phyloP scores from a whole-genome alignment of 768 basidiomycete species.

The Boletellus ananas region DNA sequence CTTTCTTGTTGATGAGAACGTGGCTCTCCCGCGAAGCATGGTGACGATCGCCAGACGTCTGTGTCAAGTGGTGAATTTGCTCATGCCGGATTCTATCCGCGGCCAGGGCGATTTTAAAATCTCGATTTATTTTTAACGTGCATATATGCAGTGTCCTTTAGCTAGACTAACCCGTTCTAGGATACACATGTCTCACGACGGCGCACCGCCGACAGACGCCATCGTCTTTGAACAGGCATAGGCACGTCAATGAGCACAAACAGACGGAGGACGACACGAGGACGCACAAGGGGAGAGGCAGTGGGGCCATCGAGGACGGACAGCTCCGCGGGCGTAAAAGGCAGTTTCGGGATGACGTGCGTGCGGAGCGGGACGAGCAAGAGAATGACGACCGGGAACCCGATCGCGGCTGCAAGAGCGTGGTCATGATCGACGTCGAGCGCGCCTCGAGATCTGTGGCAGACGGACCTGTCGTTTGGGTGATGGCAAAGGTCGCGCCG shows the following conservation, averaged over 20 bases:
- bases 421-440: too few relatives aligned
- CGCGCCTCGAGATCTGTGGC: too few relatives aligned
- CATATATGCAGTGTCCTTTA: background rate
- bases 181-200: conserved; percentile 1
- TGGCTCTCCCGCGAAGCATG: too few relatives aligned
- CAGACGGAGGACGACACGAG: background rate
- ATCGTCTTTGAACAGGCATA: conserved; percentile 32
- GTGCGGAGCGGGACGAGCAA: conserved; percentile 75
- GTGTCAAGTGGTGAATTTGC: too few relatives aligned
- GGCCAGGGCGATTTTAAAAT: too few relatives aligned
- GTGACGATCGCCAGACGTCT: too few relatives aligned
- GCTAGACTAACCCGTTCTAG: too few relatives aligned
- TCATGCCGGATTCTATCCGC: too few relatives aligned
- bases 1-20: too few relatives aligned
- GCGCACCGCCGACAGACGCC: conserved; percentile 41
- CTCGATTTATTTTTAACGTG: background rate
- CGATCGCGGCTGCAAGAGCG: conserved; percentile 64
- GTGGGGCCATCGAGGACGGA: conserved; percentile 85
- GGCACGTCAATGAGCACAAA: background rate
- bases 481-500: conserved; percentile 84
- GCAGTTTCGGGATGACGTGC: conserved; percentile 64
- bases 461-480: conserved; percentile 75
- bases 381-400: conserved; percentile 86
- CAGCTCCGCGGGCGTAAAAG: conserved; percentile 77
- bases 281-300: conserved; percentile 79